Base-by-base conservation (phyloP, 306 rosid genomes). In the Trifolium pratense region DNA sequence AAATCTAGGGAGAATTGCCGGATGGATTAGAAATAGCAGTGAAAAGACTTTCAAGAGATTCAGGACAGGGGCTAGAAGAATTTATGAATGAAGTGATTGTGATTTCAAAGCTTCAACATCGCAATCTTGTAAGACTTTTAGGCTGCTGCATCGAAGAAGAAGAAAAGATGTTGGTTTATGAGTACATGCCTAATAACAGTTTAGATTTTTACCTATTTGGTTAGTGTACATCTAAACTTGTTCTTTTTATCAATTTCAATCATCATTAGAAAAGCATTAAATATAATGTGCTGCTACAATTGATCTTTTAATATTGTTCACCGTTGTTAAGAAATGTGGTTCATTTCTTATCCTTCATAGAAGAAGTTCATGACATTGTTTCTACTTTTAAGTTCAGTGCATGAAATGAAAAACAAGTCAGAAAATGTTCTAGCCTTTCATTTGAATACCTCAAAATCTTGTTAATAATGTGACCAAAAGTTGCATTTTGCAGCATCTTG, bases 171-270 rank as follows among this genome's bases (percentile, higher is more conserved):
- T 34, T 79, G 58, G 16, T 82, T 31, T 82, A 74, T 46, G 86
- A 82, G 25, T 82, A 53, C 66, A 68, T 82, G 86, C 80, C 86
- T 0, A 83, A 79, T 18, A 79, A 70, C 14, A 83, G 86, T 55
- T 63, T 83, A 42, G 71, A 77, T 66, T 36, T 39, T 23, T 77
- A 59, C 21, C 31, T 82, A 5, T 77, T 73, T 29, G 85, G 85
- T 81, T 29, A 42, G 84, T 40, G 11, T 23, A 55, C 15, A 55
- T 18, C 8, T 1, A 40, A 40, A 40, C 45, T 40, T 40, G 14
- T 40, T 40, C 14, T 10, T 9, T 29, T 29, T 21, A 21, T 21
- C 1, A 21, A 21, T 21, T 21, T 21, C 25, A 21, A 1, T 21
- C 25, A 21, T 21, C 25, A 21, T 21, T 21, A 2, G 25, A 21